A percentile compares a stretch with the other conserved stretches of the same genome.
phyloP scores from a whole-genome alignment of 176 grass and related monocot species.

The Ensete ventricosum region DNA sequence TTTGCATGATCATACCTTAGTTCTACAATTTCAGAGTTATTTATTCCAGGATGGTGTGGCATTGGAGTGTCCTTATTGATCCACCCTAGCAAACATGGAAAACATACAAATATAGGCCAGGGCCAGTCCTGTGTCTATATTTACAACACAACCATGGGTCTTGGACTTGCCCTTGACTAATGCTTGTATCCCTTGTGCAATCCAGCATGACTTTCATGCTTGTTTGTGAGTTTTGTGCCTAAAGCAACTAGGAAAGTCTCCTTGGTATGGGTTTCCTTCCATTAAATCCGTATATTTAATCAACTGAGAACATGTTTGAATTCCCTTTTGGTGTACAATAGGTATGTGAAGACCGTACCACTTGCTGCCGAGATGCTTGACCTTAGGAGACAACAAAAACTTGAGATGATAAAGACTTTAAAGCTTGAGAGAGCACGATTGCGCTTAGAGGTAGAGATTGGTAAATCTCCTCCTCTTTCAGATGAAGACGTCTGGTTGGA shows the following conservation, averaged over 20 bases:
- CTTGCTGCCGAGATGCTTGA: constrained; percentile 91
- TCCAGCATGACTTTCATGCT: background rate
- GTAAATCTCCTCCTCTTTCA: constrained; percentile 73
- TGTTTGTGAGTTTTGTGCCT: background rate
- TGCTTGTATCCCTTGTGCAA: background rate
- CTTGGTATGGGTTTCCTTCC: background rate
- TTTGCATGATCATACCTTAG: too few species aligned
- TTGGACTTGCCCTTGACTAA: background rate
- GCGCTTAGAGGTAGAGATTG: constrained; percentile 79
- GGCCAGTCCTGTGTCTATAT: too few species aligned
- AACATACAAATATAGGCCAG: too few species aligned
- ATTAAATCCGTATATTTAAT: background rate
- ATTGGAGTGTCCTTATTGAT: too few species aligned
- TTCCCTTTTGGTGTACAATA: constrained; percentile 18
- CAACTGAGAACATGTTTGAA: background rate
- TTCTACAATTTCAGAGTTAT: too few species aligned
- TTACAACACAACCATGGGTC: background rate
- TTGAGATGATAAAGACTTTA: constrained; percentile 70
- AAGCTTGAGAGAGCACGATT: constrained; percentile 75
- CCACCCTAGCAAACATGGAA: too few species aligned
- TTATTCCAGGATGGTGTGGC: too few species aligned
- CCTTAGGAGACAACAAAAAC: constrained; percentile 77
- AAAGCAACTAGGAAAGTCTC: background rate
- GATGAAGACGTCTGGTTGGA: constrained; percentile 81
- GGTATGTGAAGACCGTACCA: constrained; percentile 83